A percentile compares a stretch with the other conserved stretches of the same genome.
phyloP scores from a whole-genome alignment of 495 filamentous ascomycete genomes.

The Xylaria palmicola region DNA sequence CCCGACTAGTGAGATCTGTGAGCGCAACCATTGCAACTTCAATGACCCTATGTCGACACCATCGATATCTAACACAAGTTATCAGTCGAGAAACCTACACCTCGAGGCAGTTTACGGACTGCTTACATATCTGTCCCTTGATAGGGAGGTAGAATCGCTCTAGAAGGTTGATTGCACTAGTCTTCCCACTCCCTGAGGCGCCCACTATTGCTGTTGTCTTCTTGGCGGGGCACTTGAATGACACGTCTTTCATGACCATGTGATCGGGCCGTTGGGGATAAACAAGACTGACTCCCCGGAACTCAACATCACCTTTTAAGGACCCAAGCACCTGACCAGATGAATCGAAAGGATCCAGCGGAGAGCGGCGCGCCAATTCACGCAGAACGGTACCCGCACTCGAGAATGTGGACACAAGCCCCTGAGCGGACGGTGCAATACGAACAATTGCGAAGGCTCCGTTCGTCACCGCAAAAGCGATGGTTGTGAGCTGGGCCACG shows the following conservation, averaged over 20 bases:
- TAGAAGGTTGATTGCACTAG: constrained; percentile 73
- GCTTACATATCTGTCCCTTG: constrained; percentile 33
- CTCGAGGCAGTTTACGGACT: background rate
- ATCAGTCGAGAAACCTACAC: background rate
- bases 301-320: constrained; percentile 41
- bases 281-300: constrained; percentile 50
- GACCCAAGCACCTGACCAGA: constrained; percentile 50
- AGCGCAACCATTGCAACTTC: constrained; percentile 76
- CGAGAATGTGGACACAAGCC: constrained; percentile 76
- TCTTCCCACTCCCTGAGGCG: constrained; percentile 71
- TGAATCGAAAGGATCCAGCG: constrained; percentile 28
- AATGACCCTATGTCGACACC: constrained; percentile 68
- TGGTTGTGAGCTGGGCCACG: constrained; percentile 56
- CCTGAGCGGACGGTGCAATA: constrained; percentile 69
- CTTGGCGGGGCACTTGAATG: constrained; percentile 57
- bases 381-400: constrained; percentile 8
- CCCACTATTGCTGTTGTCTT: constrained; percentile 77
- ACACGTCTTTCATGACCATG: constrained; percentile 44
- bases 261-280: constrained; percentile 59
- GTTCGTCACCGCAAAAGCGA: constrained; percentile 72
- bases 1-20: constrained; percentile 75
- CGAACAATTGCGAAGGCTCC: constrained; percentile 77
- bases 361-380: background rate
- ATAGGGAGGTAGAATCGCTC: constrained; percentile 79
- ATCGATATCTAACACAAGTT: constrained; percentile 48